Evolutionary conservation across 1,284 basidiomycete species (phyloP), one percentile per base, ranked within the genome.

Genomic region (Leccinum pachyderme): DNA sequence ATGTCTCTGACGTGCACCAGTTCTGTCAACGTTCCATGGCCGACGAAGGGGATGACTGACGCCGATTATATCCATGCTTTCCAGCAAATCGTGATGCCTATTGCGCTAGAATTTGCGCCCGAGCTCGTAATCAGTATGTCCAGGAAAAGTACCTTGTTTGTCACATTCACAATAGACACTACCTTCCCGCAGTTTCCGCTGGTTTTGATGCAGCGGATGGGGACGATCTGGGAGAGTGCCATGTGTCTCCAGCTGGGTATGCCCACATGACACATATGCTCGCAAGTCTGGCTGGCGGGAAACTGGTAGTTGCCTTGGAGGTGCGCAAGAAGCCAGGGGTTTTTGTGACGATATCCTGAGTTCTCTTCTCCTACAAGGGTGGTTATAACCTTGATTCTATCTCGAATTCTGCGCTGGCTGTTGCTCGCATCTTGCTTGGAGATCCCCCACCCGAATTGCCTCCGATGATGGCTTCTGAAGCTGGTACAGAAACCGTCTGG

Each of bases 261-360:
- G 95, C 95, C 0, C 96, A 98, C 66, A 98, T 99, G 95, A 98
- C 97, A 3, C 91, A 98, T 66, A 95, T 97, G 88, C 79, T 99
- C 4, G 83, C 86, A 43, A 85, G 89, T n/a, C 79, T 99, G 8
- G 95, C 96, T 11, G 82, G 86, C 4, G 97, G 97, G 6, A 89
- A 86, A 63, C 65, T 98, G 7, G 93, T 97, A 12, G 93, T 97
- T 24, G 95, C 94, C 4, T 82, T 99, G 28, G 97, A 99, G 82
- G 95, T 94, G 55, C 32, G 60, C 24, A 3, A 35, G 39, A 1
- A 49, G 22, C 24, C 28, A 43, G 47, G 41, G 52, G n/a, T n/a
- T 49, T 48, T 37, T 32, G 24, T 49, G 31, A 35, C 49, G 5
- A 13, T 51, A 53, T 49, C 32, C 46, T 65, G 44, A 63, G 35